Base-by-base conservation (phyloP, 2,329 filamentous ascomycete species). In the Aspergillus bombycis region DNA sequence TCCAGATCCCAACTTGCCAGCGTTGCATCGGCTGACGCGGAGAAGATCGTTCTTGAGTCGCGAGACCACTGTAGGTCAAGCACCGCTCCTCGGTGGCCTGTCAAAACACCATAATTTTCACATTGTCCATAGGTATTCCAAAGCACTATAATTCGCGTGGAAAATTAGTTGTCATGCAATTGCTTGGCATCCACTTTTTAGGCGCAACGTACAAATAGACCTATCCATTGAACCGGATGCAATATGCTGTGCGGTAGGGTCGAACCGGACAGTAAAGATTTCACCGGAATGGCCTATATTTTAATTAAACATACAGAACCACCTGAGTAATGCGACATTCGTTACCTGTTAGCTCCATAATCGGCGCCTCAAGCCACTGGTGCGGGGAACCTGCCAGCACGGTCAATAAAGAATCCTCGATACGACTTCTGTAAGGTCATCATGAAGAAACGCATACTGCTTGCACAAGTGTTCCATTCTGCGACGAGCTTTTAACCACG, bases 151-250 rank as follows among this genome's bases (percentile, higher is more conserved):
- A 9, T 59, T 53, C 1, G 43, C 9, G 19, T 36, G n/a, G 41
- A n/a, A 56, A 30, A 10, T 45, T n/a, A 46, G 52, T 38, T 19
- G 34, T 2, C 41, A n/a, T 48, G 16, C 10, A 4, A 21, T 28
- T 46, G 43, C 32, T 30, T 21, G 30, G 14, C 21, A 36, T 34
- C 23, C 7, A 28, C 23, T 9, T 41, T 41, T 21, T 52, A 30
- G 57, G 36, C 10, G 55, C 7, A 28, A 81, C 90, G 63, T 82
- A 96, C 92, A 84, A 71, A 99, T 95, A 63, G 89, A 92, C 71
- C 94, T 87, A 76, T 99, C 95, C 92, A 97, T 97, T 14, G 93
- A 95, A 10, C 93, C 94, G 1, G 95, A 98, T 48, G 95, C 95
- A 71, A 98, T 95, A 67, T 93, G 85, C 67, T 93, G 90, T 50